Base-by-base conservation (phyloP, 2,329 filamentous ascomycete species). In the Pseudogymnoascus sp. region DNA sequence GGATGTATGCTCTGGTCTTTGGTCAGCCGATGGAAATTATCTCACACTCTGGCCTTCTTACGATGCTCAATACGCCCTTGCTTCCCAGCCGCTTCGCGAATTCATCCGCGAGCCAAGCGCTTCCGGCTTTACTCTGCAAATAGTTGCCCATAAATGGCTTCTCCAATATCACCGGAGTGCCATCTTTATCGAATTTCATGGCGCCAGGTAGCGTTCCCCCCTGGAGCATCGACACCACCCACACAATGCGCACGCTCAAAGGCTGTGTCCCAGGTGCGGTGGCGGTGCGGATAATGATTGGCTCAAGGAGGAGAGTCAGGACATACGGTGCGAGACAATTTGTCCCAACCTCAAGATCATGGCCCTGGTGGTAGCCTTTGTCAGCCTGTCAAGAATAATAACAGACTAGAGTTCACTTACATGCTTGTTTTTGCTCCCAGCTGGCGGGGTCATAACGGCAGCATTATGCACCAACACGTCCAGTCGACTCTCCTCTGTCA, bases 381-480 rank as follows among this genome's bases (percentile, higher is more conserved):
- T 62, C 44, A 61, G 42, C 50, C 15, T 33, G 23, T 23, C n/a
- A 38, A 38, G 33, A 60, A 53, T 28, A 4, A 9, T 13, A 63
- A 64, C 35, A 53, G 6, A n/a, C 28, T 23, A 61, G 9, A 15
- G 35, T 10, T 31, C 19, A 64, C 67, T 17, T 63, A 69, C 69
- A 31, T 60, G 40, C 36, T 71, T 72, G 1, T 78, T 78, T 70
- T 73, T 74, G 26, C 72, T 75, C 0, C 75, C 77, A n/a, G 71
- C 69, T 0, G 78, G 77, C 1, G 77, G 72, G 2, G 69, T 69
- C 74, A 79, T 79, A 33, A 80, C 71, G 10, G 75, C 79, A 0
- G 79, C 79, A 70, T 81, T 81, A 66, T 80, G 78, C 67, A 78
- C 75, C 13, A 81, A 65, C 1, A 78, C 67, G 63, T 80, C 75